Base-by-base conservation (phyloP, 768 basidiomycete genomes). In the Obba rivulosa region DNA sequence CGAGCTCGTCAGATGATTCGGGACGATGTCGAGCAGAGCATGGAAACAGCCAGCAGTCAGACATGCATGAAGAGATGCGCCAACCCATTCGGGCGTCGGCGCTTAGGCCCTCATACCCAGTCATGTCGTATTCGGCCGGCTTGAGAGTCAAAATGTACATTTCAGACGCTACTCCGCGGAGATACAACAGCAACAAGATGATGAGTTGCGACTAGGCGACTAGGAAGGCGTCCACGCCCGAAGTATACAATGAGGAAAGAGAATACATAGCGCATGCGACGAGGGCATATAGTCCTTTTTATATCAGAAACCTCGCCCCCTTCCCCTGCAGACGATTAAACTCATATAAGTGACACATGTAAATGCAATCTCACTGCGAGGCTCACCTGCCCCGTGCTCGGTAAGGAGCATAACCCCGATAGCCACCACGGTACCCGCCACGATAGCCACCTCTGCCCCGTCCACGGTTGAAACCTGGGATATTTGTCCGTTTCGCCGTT, bases 401-500 rank as follows among this genome's bases (percentile, higher is more conserved):
- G 64, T 87, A 86, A 16, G 86, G 85, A 44, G 63, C 76, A 61
- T 77, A 87, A 24, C 85, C 78, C 51, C 86, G 69, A 59, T 70
- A 77, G 14, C 78, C 77, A 4, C 81, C 81, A 48, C 81, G 60
- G 56, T 75, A 80, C n/a, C 67, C 72, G 4, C 76, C 75, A 24
- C 67, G 55, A 38, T 66, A 65, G 13, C 50, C 73, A 23, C 77
- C 63, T 39, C 92, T 73, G 13, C 91, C 86, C 20, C 91, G 73
- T 14, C 92, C 89, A 49, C 87, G 82, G 57, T 81, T 87, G 69
- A 90, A 92, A 1, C 92, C 92, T 17, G 94, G 96, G 45, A 98
- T 67, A 67, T 99, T 99, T 35, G 96, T 99, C 52, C 96, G 80
- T 66, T 99, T 99, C 21, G 91, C 76, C 34, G 89, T 92, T 39